These are phyloP conservation scores for Rhizopogon sp. DNA, from an alignment of 768 basidiomycete species.

Conservation along the genomic window DNA sequence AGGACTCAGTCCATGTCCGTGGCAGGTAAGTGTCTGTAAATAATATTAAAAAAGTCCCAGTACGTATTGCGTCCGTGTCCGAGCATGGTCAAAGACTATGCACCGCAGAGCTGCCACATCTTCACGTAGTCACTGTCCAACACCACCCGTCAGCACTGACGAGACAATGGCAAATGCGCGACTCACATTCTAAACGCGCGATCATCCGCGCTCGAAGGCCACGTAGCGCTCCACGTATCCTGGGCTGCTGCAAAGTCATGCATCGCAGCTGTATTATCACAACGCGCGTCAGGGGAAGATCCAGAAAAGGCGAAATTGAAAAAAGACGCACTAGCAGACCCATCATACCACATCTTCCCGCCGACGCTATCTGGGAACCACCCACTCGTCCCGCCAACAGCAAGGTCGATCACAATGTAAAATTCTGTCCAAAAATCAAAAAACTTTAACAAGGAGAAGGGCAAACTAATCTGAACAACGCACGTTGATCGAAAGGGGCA, in stretches of 20 bases:
- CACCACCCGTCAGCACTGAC: neutral
- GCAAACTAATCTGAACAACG: conserved; percentile 12
- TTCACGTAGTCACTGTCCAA: conserved; percentile 25
- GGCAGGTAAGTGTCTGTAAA: too few species aligned
- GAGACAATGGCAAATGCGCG: too few species aligned
- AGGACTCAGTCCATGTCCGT: too few species aligned
- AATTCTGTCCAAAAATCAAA: conserved; percentile 45
- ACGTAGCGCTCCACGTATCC: conserved; percentile 67
- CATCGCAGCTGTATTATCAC: conserved; percentile 50
- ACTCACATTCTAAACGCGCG: conserved; percentile 66
- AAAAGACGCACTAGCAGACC: conserved; percentile 38
- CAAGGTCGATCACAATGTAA: conserved; percentile 77
- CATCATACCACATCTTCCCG: conserved; percentile 56
- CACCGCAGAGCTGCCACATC: conserved; percentile 27
- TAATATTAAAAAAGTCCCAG: too few species aligned
- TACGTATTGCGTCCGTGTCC: neutral
- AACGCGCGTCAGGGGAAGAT: neutral
- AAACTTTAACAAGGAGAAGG: neutral
- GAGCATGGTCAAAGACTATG: neutral
- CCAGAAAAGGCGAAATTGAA: neutral
- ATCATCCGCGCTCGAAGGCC: conserved; percentile 59
- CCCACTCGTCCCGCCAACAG: conserved; percentile 76
- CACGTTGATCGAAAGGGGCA: conserved; percentile 46
- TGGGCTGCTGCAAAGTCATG: conserved; percentile 58
- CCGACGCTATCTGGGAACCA: conserved; percentile 46